Percentiles rank a stretch among this genome's conserved stretches.
These are phyloP conservation scores for Alloascoidea hylecoeti DNA, from an alignment of 805 yeast genomes.

Conservation along the genomic window DNA sequence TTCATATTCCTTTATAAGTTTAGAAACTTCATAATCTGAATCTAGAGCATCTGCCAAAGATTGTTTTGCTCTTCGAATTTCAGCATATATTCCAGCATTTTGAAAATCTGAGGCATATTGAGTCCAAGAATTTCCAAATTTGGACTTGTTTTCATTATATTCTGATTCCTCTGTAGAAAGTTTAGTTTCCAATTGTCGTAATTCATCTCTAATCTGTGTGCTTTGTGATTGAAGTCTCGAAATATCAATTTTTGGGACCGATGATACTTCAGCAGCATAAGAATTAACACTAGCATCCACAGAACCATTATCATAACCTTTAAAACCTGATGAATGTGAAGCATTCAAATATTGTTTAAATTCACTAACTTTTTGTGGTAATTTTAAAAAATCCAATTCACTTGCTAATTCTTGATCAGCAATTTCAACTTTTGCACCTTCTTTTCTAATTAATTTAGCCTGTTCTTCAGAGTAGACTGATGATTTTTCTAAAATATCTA, in stretches of 20 bases:
- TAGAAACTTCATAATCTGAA: slow-evolving; percentile 41
- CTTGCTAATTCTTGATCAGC: slow-evolving; percentile 70
- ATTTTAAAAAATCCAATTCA: slow-evolving; percentile 64
- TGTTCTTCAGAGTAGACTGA: slow-evolving; percentile 85
- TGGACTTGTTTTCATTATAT: slow-evolving; percentile 17
- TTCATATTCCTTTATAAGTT: slow-evolving; percentile 28
- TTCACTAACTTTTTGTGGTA: slow-evolving; percentile 41
- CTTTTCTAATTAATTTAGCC: slow-evolving; percentile 59
- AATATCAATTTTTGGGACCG: slow-evolving; percentile 14
- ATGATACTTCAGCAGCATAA: slow-evolving; percentile 20
- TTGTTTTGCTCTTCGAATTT: slow-evolving; percentile 17
- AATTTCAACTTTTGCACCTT: slow-evolving; percentile 60
- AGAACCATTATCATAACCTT: slow-evolving; percentile 14
- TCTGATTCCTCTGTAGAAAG: slow-evolving; percentile 21
- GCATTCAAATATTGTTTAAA: background rate
- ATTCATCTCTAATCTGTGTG: slow-evolving; percentile 20
- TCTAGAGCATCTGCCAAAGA: slow-evolving; percentile 21
- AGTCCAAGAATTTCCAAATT: slow-evolving; percentile 23
- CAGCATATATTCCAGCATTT: slow-evolving; percentile 12
- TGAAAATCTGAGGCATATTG: slow-evolving; percentile 21
- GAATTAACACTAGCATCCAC: slow-evolving; percentile 25
- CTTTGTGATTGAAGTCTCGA: slow-evolving; percentile 18
- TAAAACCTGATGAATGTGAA: background rate
- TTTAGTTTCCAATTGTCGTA: slow-evolving; percentile 21
- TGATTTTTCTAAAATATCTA: slow-evolving; percentile 74